phyloP scores from a whole-genome alignment of 2,329 filamentous ascomycete species.

The Penicillium sp. region DNA sequence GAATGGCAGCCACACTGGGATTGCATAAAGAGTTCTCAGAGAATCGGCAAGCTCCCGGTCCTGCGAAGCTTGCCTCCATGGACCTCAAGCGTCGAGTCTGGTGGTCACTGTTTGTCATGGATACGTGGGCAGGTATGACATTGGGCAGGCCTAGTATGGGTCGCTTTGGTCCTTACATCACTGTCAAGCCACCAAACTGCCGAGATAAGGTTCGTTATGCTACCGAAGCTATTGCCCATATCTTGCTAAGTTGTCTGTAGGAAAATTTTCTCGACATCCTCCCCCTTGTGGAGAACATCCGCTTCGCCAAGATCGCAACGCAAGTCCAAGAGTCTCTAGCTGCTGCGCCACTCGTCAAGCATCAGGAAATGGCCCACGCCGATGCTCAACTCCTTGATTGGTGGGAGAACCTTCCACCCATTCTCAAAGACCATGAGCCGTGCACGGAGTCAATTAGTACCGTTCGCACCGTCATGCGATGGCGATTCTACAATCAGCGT shows the following conservation, averaged over 20 bases:
- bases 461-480: constrained; percentile 74
- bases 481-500: constrained; percentile 76
- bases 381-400: constrained; percentile 70
- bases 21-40: constrained; percentile 65
- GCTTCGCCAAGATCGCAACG: constrained; percentile 77
- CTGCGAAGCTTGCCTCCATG: constrained; percentile 51
- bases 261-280: constrained; percentile 65
- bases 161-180: constrained; percentile 67
- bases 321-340: constrained; percentile 75
- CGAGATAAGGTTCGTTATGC: constrained; percentile 30
- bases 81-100: constrained; percentile 68
- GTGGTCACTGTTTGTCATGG: constrained; percentile 74
- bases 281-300: constrained; percentile 72
- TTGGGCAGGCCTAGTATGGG: constrained; percentile 70
- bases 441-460: constrained; percentile 71
- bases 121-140: constrained; percentile 72
- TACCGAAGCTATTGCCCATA: neutral
- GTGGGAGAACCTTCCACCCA: constrained; percentile 69
- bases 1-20: constrained; percentile 73
- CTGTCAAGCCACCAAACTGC: constrained; percentile 62
- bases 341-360: constrained; percentile 65
- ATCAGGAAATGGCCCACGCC: constrained; percentile 64
- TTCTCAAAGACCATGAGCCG: constrained; percentile 63
- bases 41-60: constrained; percentile 43
- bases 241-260: constrained; percentile 25